Conservation (phyloP, 2,329 filamentous ascomycete species). For the Ascochyta clinopodiicola region DNA sequence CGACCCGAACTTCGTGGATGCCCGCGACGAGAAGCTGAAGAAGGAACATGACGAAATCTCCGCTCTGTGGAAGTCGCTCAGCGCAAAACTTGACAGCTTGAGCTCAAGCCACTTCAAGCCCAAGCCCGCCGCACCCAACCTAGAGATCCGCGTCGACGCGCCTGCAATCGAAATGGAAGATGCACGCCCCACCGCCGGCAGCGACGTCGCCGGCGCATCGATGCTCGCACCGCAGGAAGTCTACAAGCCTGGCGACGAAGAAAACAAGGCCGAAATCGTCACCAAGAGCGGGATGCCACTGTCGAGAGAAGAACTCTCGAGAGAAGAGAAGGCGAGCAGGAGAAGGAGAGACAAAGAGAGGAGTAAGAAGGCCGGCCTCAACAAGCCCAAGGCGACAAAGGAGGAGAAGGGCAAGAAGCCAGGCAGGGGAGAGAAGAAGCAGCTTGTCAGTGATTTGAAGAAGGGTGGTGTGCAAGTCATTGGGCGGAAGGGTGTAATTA, state of each 20-base stretch:
- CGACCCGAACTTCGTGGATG: slow-evolving; percentile 82
- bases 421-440: slow-evolving; percentile 53
- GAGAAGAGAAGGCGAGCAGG: slow-evolving; percentile 81
- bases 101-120: slow-evolving; percentile 96
- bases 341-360: slow-evolving; percentile 86
- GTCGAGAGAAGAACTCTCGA: slow-evolving; percentile 82
- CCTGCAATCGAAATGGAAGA: slow-evolving; percentile 96
- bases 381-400: slow-evolving; percentile 52
- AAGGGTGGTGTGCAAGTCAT: slow-evolving; percentile 91
- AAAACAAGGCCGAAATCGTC: slow-evolving; percentile 73
- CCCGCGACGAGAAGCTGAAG: slow-evolving; percentile 79
- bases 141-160: slow-evolving; percentile 88
- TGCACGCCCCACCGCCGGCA: slow-evolving; percentile 82
- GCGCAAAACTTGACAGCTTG: slow-evolving; percentile 81
- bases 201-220: slow-evolving; percentile 71
- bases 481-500: slow-evolving; percentile 84
- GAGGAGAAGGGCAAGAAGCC: slow-evolving; percentile 59
- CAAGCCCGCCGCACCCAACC: slow-evolving; percentile 77
- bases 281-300: slow-evolving; percentile 79
- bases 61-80: slow-evolving; percentile 81
- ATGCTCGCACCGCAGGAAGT: slow-evolving; percentile 94
- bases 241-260: slow-evolving; percentile 79
- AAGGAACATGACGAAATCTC: slow-evolving; percentile 85
- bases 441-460: slow-evolving; percentile 72
- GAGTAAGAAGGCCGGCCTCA: slow-evolving; percentile 71